Percentiles rank a stretch among this genome's conserved stretches.
Evolutionary conservation across 1,284 basidiomycete genomes (phyloP).

Genomic region (Singerocomus rubriflavus): DNA sequence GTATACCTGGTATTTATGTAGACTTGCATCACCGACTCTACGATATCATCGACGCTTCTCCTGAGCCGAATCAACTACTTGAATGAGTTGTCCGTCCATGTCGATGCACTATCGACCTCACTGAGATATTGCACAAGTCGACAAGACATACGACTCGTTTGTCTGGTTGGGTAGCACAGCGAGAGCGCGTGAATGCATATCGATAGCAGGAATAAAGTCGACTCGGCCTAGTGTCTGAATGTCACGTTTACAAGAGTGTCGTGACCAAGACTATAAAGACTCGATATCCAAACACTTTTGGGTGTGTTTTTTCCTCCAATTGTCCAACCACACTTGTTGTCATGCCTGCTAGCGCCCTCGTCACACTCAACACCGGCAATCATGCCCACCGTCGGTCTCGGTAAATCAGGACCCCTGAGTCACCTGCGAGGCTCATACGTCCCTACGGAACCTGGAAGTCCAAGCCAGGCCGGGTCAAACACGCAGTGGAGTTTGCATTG

Average conservation of each 20-base stretch:
- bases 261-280: conserved; percentile 11
- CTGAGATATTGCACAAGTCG: conserved; percentile 55
- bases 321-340: conserved; percentile 2
- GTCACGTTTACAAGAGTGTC: background rate
- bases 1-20: background rate
- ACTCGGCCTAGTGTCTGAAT: conserved; percentile 1
- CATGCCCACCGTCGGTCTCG: conserved; percentile 77
- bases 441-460: conserved; percentile 77
- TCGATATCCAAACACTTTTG: background rate
- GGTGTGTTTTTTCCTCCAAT: background rate
- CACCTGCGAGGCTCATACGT: background rate
- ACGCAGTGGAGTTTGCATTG: conserved; percentile 71
- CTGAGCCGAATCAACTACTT: conserved; percentile 1
- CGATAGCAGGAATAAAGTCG: background rate
- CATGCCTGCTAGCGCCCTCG: conserved; percentile 46
- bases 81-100: background rate
- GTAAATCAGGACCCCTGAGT: conserved; percentile 33
- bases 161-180: too few relatives aligned
- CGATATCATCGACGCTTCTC: background rate
- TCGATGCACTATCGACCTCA: conserved; percentile 42
- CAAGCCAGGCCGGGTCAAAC: conserved; percentile 56
- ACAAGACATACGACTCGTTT: conserved; percentile 51
- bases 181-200: conserved; percentile 6
- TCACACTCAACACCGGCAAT: conserved; percentile 71
- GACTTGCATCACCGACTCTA: background rate